Evolutionary conservation across 2,329 filamentous ascomycete genomes (phyloP), one percentile per base, ranked within the genome.

Genomic region (Talaromyces sp.): DNA sequence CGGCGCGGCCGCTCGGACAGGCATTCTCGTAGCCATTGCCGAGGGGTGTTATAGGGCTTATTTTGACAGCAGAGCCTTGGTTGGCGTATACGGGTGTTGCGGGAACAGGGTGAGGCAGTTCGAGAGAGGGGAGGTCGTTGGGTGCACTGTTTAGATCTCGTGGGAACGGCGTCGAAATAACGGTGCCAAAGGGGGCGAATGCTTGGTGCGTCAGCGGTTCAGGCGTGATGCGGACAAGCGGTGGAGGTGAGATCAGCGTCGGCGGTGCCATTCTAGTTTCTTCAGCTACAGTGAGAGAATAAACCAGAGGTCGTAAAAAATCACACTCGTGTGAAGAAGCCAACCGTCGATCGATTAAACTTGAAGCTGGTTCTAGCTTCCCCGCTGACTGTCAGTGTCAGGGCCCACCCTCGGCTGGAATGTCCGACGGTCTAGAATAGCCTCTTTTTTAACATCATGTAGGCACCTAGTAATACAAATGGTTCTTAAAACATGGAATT

Each of bases 41-140:
- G 67, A 94, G 82, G 51, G 84, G 82, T n/a, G 91, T 91, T 64
- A 96, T 87, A 70, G 91, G 84, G 64, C 88, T 84, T 76, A 95
- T 96, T 75, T 96, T 96, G 70, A 94, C 86, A 16, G 95, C 94
- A 27, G 88, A 89, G 70, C 91, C 91, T 79, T 98, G 93, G 80
- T 98, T 98, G 53, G 85, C 85, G 54, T 87, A 85, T 3, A 85
- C 82, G 4, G 87, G 78, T 60, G 84, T 61, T 79, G 65, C 81
- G 79, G 69, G 78, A 28, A 63, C 69, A 71, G 71, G 67, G 73
- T 65, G 67, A 66, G 66, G 62, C 1, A 61, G 62, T 18, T 59
- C 54, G 6, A 75, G 76, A 59, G 78, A 80, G 57, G 85, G 82
- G 65, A 83, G 76, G 27, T 63, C 69, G 55, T 65, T 62, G n/a